Evolutionary conservation across 78 protist species (phyloP).

Genomic region (Planoprotostelium fungivorum): DNA sequence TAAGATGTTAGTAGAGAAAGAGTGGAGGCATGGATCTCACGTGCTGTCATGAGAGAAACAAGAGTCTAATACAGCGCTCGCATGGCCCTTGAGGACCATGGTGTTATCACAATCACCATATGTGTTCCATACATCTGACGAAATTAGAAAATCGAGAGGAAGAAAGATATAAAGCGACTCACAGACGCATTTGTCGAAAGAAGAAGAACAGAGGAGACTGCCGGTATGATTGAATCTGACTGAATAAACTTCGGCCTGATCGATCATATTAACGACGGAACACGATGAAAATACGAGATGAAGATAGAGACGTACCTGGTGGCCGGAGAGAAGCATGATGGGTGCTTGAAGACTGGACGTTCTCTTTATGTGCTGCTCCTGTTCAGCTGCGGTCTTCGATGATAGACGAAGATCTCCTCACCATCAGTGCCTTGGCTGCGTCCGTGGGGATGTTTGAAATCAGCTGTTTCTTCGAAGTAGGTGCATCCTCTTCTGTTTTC

Average conservation of each 20-base stretch:
- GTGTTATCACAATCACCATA: conserved; percentile 75
- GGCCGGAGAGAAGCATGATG: conserved; percentile 66
- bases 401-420: too few relatives aligned
- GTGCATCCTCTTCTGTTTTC: not conserved
- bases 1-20: not conserved
- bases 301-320: conserved; percentile 17
- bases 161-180: not conserved
- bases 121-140: conserved; percentile 62
- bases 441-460: not conserved
- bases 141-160: not conserved
- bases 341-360: conserved; percentile 66
- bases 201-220: conserved; percentile 42
- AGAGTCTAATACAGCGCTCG: conserved; percentile 55
- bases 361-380: conserved; percentile 15
- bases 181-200: conserved; percentile 71
- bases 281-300: not conserved
- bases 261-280: not conserved
- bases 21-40: conserved; percentile 1
- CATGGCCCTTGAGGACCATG: conserved; percentile 71
- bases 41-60: conserved; percentile 52
- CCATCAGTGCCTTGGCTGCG: not conserved
- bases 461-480: not conserved
- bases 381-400: not conserved
- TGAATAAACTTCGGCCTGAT: conserved; percentile 46
- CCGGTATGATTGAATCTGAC: conserved; percentile 48